Conservation (phyloP, 208 protist species). For the Trypanosomatidae sp. region DNA sequence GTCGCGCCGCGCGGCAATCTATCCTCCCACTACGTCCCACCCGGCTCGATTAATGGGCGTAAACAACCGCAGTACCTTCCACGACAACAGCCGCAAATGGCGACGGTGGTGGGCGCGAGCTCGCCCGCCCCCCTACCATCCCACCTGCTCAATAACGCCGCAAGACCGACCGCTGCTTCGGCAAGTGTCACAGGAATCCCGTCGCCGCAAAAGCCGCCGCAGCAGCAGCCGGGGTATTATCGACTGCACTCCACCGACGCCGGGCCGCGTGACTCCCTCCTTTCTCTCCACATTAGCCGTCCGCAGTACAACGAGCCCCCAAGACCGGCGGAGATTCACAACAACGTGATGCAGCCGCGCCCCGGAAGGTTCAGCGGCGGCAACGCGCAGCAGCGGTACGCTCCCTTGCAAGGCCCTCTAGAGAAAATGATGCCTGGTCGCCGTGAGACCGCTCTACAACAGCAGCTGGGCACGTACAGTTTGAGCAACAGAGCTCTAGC, state of each 20-base stretch:
- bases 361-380: not conserved
- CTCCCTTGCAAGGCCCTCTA: constrained; percentile 7
- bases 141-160: not conserved
- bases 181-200: not conserved
- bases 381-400: constrained; percentile 22
- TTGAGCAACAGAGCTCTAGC: constrained; percentile 4
- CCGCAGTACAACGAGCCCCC: not conserved
- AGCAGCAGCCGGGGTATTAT: not conserved
- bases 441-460: not conserved
- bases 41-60: not conserved
- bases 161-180: not conserved
- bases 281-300: constrained; percentile 4
- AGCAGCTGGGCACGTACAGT: not conserved
- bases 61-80: not conserved
- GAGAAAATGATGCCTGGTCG: not conserved
- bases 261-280: constrained; percentile 1
- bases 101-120: not conserved
- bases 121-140: not conserved
- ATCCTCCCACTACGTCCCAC: constrained; percentile 24
- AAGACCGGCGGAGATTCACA: constrained; percentile 4
- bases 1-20: constrained; percentile 14
- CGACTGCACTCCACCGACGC: not conserved
- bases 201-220: not conserved
- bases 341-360: not conserved
- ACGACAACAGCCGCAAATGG: not conserved